phyloP scores from a whole-genome alignment of 306 rosid species.

The Fagus crenata region DNA sequence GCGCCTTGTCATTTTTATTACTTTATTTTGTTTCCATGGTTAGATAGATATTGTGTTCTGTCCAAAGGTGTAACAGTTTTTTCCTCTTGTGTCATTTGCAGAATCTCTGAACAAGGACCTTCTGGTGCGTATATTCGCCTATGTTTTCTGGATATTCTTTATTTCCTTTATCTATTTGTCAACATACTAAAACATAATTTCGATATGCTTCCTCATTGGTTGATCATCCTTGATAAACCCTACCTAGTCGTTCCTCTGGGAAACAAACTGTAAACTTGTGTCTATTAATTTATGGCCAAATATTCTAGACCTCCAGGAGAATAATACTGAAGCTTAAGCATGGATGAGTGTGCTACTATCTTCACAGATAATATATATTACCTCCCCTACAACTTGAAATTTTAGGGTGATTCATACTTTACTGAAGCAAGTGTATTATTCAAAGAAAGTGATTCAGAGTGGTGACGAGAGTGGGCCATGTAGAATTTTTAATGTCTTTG shows the following conservation, averaged over 20 bases:
- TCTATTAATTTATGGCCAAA: neutral
- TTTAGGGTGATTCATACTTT: neutral
- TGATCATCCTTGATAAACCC: neutral
- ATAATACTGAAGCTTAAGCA: neutral
- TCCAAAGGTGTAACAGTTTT: neutral
- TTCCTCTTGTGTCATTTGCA: slow-evolving; percentile 42
- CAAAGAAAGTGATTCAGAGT: neutral
- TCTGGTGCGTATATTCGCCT: slow-evolving; percentile 53
- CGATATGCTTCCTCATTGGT: neutral
- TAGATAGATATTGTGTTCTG: neutral
- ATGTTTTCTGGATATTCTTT: slow-evolving; percentile 4
- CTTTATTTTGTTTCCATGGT: neutral
- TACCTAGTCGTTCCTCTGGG: neutral
- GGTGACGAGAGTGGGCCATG: neutral
- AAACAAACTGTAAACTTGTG: neutral
- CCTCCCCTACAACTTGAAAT: neutral
- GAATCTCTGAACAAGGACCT: slow-evolving; percentile 55
- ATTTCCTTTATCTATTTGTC: neutral
- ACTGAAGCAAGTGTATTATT: neutral
- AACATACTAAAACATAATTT: slow-evolving; percentile 1
- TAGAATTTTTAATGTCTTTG: neutral
- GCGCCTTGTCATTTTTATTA: neutral
- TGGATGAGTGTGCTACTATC: neutral
- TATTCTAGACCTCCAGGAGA: neutral
- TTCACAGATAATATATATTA: neutral